Conservation (phyloP, 768 basidiomycete species). For the Lentinula aciculospora region DNA sequence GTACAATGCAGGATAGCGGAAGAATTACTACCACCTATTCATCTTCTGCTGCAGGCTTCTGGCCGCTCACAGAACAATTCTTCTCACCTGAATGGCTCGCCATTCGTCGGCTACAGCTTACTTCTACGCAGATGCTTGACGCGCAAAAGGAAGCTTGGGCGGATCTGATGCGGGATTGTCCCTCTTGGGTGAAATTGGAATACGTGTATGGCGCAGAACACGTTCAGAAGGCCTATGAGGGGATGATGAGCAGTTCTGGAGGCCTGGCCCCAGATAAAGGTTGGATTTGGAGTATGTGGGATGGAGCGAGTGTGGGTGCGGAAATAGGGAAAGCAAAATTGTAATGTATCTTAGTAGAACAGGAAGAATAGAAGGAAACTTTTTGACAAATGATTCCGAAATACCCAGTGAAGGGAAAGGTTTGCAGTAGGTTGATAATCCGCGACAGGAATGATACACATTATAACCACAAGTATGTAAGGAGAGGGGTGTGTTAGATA, state of each 20-base stretch:
- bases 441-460: background rate
- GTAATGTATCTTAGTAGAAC: background rate
- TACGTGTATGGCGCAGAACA: slow-evolving; percentile 38
- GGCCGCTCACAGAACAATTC: slow-evolving; percentile 43
- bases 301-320: slow-evolving; percentile 16
- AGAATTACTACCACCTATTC: background rate
- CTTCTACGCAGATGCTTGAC: slow-evolving; percentile 37
- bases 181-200: slow-evolving; percentile 49
- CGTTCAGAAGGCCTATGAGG: slow-evolving; percentile 45
- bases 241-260: slow-evolving; percentile 25
- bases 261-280: slow-evolving; percentile 53
- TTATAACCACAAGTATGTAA: background rate
- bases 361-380: background rate
- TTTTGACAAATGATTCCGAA: background rate
- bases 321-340: background rate
- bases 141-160: slow-evolving; percentile 54
- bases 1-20: slow-evolving; percentile 5
- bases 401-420: background rate
- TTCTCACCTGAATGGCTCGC: slow-evolving; percentile 71
- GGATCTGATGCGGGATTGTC: slow-evolving; percentile 52
- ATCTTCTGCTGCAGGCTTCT: slow-evolving; percentile 16
- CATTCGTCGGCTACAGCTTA: slow-evolving; percentile 43
- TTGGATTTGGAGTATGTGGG: slow-evolving; percentile 66
- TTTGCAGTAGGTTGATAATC: too few species aligned
- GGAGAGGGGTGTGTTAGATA: background rate